Percentiles rank a stretch among this genome's conserved stretches.
Evolutionary conservation across 192 early-diverging fungal genomes (phyloP).

Genomic region (Dispira parvispora): DNA sequence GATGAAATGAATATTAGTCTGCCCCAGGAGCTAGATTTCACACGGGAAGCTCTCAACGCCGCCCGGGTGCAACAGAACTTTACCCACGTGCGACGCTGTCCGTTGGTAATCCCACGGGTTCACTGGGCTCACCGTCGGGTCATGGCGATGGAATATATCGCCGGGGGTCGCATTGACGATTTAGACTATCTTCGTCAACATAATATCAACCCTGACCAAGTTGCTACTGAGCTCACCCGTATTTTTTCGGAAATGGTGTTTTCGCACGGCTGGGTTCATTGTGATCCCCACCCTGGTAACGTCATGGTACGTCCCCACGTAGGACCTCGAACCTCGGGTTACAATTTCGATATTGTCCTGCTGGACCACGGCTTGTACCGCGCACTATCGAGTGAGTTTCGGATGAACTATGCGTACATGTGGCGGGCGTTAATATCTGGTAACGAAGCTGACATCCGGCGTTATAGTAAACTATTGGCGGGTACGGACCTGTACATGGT

Average conservation of each 20-base stretch:
- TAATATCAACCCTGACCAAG: conserved; percentile 51
- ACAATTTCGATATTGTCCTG: conserved; percentile 79
- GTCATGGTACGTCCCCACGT: conserved; percentile 44
- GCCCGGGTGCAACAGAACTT: conserved; percentile 46
- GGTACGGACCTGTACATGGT: conserved; percentile 68
- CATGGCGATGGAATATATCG: conserved; percentile 73
- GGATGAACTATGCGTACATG: conserved; percentile 72
- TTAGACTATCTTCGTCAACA: conserved; percentile 45
- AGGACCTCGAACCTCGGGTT: conserved; percentile 26
- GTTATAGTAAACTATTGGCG: conserved; percentile 42
- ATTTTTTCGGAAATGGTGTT: conserved; percentile 86
- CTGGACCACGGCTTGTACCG: conserved; percentile 86
- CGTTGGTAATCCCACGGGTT: conserved; percentile 63
- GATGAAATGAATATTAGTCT: conserved; percentile 71
- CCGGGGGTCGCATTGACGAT: conserved; percentile 64
- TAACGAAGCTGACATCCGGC: conserved; percentile 49
- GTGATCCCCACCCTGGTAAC: conserved; percentile 92
- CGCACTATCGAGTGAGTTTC: conserved; percentile 44
- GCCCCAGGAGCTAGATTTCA: conserved; percentile 80
- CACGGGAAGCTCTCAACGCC: conserved; percentile 60
- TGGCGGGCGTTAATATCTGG: conserved; percentile 73
- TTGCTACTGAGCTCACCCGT: conserved; percentile 57
- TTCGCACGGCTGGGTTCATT: conserved; percentile 69
- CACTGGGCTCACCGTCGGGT: conserved; percentile 59
- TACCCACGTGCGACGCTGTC: conserved; percentile 20